Base-by-base conservation (phyloP, 176 grass and related monocot genomes). In the Oryza meridionalis region DNA sequence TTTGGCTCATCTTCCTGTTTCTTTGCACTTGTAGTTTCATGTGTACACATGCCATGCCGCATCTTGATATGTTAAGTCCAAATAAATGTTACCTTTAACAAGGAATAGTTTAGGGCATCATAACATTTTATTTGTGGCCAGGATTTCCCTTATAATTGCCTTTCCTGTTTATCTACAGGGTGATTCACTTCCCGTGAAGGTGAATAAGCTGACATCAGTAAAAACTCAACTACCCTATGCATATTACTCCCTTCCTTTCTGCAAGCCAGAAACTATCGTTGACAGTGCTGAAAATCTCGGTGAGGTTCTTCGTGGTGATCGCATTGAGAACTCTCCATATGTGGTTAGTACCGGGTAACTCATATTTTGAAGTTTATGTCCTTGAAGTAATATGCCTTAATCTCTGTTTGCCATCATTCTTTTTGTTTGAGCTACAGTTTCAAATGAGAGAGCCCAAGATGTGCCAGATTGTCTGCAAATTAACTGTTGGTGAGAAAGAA, bases 261-360 rank as follows among this genome's bases (percentile, higher is more conserved):
- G 90, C 67, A 92, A 85, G 83, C 90, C 90, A 9, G 22, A 10
- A 24, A 79, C 77, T 17, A 82, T 92, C 69, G 69, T 92, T 12
- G 90, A 92, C 49, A 92, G 78, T 9, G 24, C 90, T 8, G 90
- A 92, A 51, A 92, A 92, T 78, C 90, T 92, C 69, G 90, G 90
- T 9, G 90, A 92, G 83, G 90, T 92, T 86, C 90, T 92, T 81
- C 90, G 86, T 70, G 90, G 90, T 49, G 90, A 92, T 79, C 90
- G 90, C 49, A 92, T 92, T 38, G 90, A 92, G 86, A 92, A 88
- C 73, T 92, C 90, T 78, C 90, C 82, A 65, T 92, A 92, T 22
- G 61, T 82, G 82, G 90, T 92, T 75, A 79, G 90, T 92, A 62
- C 4, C 12, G 4, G 25, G 16, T 22, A 65, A 76, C 14, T 84